Evolutionary conservation across 768 basidiomycete species (phyloP), one percentile per base, ranked within the genome.

Genomic region (Cyclocybe aegerita): DNA sequence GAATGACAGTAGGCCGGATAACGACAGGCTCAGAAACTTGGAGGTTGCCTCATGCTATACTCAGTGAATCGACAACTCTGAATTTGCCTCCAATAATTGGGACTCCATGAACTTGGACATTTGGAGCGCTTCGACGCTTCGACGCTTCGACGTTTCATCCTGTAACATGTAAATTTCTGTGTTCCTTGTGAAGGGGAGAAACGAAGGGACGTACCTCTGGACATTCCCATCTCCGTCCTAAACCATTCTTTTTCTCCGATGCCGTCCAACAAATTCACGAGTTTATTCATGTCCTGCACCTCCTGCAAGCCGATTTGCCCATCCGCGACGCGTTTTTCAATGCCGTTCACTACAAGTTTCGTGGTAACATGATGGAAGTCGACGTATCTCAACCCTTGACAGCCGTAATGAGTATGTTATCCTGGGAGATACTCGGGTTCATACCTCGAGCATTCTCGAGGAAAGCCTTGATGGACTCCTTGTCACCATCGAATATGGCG

Each of bases 311-410:
- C 74, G 10, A 50, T 32, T 48, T 61, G 62, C 2, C 56, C 60
- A 30, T 63, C 57, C 9, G 65, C 60, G 29, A 70, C 34, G 14
- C 63, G 63, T 7, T 31, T 44, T 39, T 50, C 46, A 30, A 37
- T 17, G 10, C 52, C 48, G 17, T 44, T 30, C 1, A 48, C 52
- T 31, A 71, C 53, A 29, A 61, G 63, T 8, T 65, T 64, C 2
- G 70, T 75, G 51, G 67, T 66, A 8, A 77, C 62, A 41, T 75
- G 73, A 50, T 68, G 72, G 49, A 75, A 75, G 43, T 73, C 70
- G n/a, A 75, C 65, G 55, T 75, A 77, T 1, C 73, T 70, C 46
- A 75, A 56, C 16, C 65, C 74, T 75, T 16, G 31, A 14, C 29
- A 32, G 33, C 29, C 10, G 2, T 29, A 40, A 36, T 31, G 11